Conservation (phyloP, 2,329 filamentous ascomycete genomes). For the Xylaria sp. region DNA sequence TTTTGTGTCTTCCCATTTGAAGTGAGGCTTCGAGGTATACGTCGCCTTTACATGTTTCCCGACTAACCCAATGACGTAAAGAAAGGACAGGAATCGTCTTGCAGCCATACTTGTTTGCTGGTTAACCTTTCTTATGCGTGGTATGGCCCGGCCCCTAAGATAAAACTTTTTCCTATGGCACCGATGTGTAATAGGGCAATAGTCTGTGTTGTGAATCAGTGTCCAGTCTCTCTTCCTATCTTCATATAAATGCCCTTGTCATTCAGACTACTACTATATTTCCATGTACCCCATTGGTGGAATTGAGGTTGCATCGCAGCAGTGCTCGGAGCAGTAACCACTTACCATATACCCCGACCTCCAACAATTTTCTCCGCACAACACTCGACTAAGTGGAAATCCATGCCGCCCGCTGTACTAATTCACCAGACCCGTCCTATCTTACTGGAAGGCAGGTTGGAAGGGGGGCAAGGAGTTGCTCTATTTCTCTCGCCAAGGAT, state of each 20-base stretch:
- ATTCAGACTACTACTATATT: background rate
- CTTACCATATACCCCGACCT: background rate
- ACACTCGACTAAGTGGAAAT: background rate
- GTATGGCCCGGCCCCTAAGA: background rate
- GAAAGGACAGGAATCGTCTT: background rate
- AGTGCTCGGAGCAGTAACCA: background rate
- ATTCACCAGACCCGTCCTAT: too few relatives aligned
- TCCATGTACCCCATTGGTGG: constrained; percentile 11
- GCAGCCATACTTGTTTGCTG: background rate
- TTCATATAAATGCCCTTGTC: background rate
- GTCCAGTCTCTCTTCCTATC: too few relatives aligned
- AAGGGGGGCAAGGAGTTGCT: too few relatives aligned
- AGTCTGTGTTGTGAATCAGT: too few relatives aligned
- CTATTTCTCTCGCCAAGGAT: too few relatives aligned
- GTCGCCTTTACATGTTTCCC: background rate
- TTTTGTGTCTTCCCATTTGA: constrained; percentile 34
- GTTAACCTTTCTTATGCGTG: background rate
- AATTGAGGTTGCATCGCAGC: constrained; percentile 6
- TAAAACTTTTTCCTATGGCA: background rate
- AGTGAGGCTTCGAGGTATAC: constrained; percentile 3
- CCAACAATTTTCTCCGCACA: constrained; percentile 8
- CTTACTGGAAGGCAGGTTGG: too few relatives aligned
- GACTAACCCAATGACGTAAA: background rate
- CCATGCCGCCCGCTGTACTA: background rate
- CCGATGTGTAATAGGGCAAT: too few relatives aligned